Evolutionary conservation across 345 rosid genomes (phyloP).

Genomic region (Lepidium aucheri): DNA sequence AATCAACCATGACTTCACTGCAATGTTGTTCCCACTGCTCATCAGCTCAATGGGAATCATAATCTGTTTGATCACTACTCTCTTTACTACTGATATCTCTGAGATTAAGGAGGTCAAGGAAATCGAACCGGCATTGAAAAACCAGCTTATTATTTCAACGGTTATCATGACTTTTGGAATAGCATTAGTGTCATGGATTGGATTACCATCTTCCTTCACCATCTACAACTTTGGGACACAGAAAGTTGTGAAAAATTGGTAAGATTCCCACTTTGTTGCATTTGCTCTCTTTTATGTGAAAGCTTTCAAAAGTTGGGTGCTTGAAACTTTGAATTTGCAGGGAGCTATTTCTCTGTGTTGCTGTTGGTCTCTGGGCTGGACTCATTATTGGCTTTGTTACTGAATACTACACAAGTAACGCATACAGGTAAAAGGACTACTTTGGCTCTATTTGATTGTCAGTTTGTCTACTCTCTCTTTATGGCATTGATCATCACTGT

Average conservation of each 20-base stretch:
- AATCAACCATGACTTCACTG: slow-evolving; percentile 53
- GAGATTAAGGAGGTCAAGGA: slow-evolving; percentile 65
- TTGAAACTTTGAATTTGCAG: slow-evolving; percentile 28
- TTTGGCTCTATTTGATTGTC: background rate
- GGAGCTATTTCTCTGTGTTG: slow-evolving; percentile 57
- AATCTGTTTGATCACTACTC: slow-evolving; percentile 59
- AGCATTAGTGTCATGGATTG: slow-evolving; percentile 43
- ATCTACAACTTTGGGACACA: slow-evolving; percentile 58
- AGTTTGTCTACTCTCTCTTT: background rate
- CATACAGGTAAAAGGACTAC: slow-evolving; percentile 42
- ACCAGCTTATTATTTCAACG: slow-evolving; percentile 62
- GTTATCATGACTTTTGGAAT: slow-evolving; percentile 55
- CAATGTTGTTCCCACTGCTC: slow-evolving; percentile 55
- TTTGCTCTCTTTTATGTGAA: background rate
- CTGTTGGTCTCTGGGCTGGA: slow-evolving; percentile 70
- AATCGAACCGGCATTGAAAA: slow-evolving; percentile 55
- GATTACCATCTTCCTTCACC: slow-evolving; percentile 48
- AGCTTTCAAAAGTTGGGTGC: background rate
- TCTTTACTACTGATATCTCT: slow-evolving; percentile 58
- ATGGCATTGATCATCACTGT: background rate
- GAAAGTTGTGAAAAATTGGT: slow-evolving; percentile 63
- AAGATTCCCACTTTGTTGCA: background rate
- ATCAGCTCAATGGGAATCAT: slow-evolving; percentile 58
- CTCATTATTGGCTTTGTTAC: slow-evolving; percentile 61
- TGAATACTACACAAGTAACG: slow-evolving; percentile 63